Percentiles rank a stretch among this genome's conserved stretches.
Conservation (phyloP, 495 filamentous ascomycete genomes). For the Tuber indicum region DNA sequence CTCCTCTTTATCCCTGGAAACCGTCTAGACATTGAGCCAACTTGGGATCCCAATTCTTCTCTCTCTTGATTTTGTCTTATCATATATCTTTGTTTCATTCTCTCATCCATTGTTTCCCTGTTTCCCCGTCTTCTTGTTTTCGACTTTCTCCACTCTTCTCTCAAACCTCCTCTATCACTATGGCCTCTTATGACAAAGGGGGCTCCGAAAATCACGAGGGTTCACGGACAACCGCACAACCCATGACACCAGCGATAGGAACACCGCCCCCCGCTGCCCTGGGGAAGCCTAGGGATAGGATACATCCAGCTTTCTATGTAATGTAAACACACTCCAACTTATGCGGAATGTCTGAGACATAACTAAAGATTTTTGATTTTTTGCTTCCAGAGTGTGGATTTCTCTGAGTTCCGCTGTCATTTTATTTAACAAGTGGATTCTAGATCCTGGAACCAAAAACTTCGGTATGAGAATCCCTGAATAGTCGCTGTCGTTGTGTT, state of each 20-base stretch:
- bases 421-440: conserved; percentile 98
- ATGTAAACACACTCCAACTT: conserved; percentile 55
- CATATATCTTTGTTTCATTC: not conserved
- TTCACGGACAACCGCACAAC: not conserved
- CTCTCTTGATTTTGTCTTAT: not conserved
- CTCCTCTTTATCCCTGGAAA: not conserved
- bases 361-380: conserved; percentile 11
- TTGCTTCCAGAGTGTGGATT: conserved; percentile 70
- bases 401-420: conserved; percentile 84
- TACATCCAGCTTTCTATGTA: conserved; percentile 86
- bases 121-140: not conserved
- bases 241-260: not conserved
- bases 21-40: not conserved
- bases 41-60: not conserved
- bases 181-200: not conserved
- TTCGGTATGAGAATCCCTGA: conserved; percentile 57
- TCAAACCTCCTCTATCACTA: not conserved
- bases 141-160: not conserved
- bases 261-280: not conserved
- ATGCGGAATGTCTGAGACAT: not conserved
- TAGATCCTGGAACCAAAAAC: conserved; percentile 60
- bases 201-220: not conserved
- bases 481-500: not conserved
- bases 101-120: not conserved
- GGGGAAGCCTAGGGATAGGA: not conserved